A percentile compares a stretch with the other conserved stretches of the same genome.
Conservation (phyloP, 805 yeast genomes). For the Blastobotrys parvus region DNA sequence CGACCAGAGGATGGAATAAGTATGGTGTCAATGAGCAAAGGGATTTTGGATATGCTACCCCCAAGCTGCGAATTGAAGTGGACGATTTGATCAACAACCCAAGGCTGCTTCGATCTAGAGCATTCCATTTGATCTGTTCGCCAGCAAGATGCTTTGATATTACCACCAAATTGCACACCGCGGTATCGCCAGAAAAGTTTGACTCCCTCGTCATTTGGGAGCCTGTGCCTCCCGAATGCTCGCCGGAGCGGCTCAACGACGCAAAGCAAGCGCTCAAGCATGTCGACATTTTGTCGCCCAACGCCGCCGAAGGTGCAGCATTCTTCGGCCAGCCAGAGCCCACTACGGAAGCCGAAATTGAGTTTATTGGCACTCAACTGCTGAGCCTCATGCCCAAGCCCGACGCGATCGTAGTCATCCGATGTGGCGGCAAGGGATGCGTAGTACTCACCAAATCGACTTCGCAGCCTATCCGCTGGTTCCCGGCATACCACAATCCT, state of each 20-base stretch:
- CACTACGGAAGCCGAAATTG: slow-evolving; percentile 31
- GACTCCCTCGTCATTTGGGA: slow-evolving; percentile 62
- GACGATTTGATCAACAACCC: slow-evolving; percentile 41
- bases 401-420: slow-evolving; percentile 39
- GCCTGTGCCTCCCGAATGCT: slow-evolving; percentile 75
- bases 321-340: slow-evolving; percentile 46
- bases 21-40: slow-evolving; percentile 59
- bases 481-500: slow-evolving; percentile 63
- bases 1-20: slow-evolving; percentile 76
- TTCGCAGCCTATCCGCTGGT: slow-evolving; percentile 33
- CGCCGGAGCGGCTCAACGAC: slow-evolving; percentile 37
- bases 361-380: slow-evolving; percentile 36
- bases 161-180: slow-evolving; percentile 29
- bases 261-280: slow-evolving; percentile 33
- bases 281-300: slow-evolving; percentile 68
- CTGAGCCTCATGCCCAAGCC: slow-evolving; percentile 33
- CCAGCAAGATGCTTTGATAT: slow-evolving; percentile 51
- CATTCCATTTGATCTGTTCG: slow-evolving; percentile 70
- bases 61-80: slow-evolving; percentile 51
- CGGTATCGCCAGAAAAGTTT: slow-evolving; percentile 1
- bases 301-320: slow-evolving; percentile 71
- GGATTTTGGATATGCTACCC: slow-evolving; percentile 51
- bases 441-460: slow-evolving; percentile 30
- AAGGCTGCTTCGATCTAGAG: slow-evolving; percentile 32
- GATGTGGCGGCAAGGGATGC: slow-evolving; percentile 76